These are phyloP conservation scores for Skeletonema costatum DNA, from an alignment of 108 stramenopile species.

Conservation along the genomic window DNA sequence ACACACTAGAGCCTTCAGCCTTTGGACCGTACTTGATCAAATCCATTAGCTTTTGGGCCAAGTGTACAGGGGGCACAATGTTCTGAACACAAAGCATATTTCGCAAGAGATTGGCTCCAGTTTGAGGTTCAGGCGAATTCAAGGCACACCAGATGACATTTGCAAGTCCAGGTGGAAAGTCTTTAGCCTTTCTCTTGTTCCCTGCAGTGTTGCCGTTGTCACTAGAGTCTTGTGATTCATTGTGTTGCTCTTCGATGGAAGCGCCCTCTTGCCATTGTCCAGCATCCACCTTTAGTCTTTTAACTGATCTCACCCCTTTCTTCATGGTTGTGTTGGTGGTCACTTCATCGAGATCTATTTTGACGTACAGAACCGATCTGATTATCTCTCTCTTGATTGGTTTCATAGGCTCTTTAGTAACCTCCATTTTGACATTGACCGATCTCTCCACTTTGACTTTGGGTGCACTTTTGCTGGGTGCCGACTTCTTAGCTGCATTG, in stretches of 20 bases:
- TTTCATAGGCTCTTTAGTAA: background rate
- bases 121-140: slow-evolving; percentile 47
- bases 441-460: background rate
- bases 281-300: background rate
- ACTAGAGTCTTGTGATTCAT: slow-evolving; percentile 8
- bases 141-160: slow-evolving; percentile 48
- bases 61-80: slow-evolving; percentile 15
- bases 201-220: background rate
- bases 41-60: slow-evolving; percentile 39
- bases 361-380: background rate
- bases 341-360: background rate
- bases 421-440: background rate
- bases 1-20: slow-evolving; percentile 38
- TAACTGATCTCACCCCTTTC: background rate
- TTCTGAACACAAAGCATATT: slow-evolving; percentile 34
- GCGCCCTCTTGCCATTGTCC: background rate
- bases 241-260: background rate
- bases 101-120: slow-evolving; percentile 32
- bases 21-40: slow-evolving; percentile 47
- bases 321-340: background rate
- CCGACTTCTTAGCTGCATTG: background rate
- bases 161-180: slow-evolving; percentile 34
- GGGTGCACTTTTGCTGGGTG: background rate
- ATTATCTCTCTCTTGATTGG: background rate
- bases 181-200: slow-evolving; percentile 26